A percentile compares a stretch with the other conserved stretches of the same genome.
Conservation (phyloP, 1,284 basidiomycete genomes). For the Fistulinella cinereoalba region DNA sequence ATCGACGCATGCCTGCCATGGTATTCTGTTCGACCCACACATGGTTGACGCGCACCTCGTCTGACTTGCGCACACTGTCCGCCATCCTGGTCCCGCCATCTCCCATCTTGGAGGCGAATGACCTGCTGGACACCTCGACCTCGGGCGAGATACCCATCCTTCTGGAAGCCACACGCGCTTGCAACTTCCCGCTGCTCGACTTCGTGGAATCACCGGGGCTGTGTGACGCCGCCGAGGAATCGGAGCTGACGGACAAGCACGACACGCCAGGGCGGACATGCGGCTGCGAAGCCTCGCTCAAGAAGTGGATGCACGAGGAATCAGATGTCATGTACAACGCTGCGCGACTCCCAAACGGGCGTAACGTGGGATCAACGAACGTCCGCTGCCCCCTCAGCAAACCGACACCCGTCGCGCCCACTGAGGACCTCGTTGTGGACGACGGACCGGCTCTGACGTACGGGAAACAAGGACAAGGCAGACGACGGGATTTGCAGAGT, state of each 20-base stretch:
- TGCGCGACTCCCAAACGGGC: neutral
- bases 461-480: conserved; percentile 1
- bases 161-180: conserved; percentile 32
- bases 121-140: conserved; percentile 40
- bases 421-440: no score
- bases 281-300: neutral
- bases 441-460: neutral
- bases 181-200: conserved; percentile 2
- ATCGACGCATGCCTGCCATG: conserved; percentile 12
- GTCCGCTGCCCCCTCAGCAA: neutral
- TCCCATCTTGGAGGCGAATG: conserved; percentile 43
- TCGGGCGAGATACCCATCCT: conserved; percentile 57
- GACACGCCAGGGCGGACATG: neutral
- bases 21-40: conserved; percentile 11
- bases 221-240: conserved; percentile 7
- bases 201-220: neutral
- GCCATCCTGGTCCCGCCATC: conserved; percentile 44
- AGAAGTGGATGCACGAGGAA: conserved; percentile 3
- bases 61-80: conserved; percentile 35
- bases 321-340: conserved; percentile 1
- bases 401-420: no score
- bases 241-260: neutral
- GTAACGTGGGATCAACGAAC: neutral
- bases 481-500: conserved; percentile 16
- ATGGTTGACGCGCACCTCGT: conserved; percentile 32